Evolutionary conservation across 148 eudicot species (phyloP), one percentile per base, ranked within the genome.

Genomic region (Mesembryanthemum crystallinum): DNA sequence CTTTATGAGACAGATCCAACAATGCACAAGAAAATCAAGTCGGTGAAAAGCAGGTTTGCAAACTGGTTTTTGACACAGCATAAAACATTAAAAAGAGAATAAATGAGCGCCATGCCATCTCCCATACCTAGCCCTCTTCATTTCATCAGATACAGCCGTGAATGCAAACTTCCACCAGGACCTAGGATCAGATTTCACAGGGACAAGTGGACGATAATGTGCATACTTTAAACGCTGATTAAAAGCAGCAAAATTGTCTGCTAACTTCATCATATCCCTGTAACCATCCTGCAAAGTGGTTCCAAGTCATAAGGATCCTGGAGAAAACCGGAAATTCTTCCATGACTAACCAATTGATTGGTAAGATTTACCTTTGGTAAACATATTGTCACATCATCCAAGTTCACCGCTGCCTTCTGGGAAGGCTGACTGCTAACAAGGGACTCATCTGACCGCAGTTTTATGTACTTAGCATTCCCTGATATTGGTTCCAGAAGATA

Each of bases 131-230:
- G 94, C 89, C 86, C 87, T 92, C 89, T 92, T 92, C 67, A 85
- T 73, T 80, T 92, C 89, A 54, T 92, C 99, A 21, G 85, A 80
- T 42, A 88, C 84, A 80, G 87, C 89, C 76, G 74, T 92, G 76
- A 67, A 88, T 10, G 92, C 97, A 85, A 89, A 96, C 84, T 85
- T 92, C 99, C 97, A 96, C 99, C 99, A 96, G 60, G 93, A 85
- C 72, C 80, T 85, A 35, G 97, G 89, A 83, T 91, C 86, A 62
- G 88, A 80, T 82, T 87, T 91, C 73, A 91, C 93, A 14, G 95
- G 52, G 55, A 88, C 87, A 79, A 55, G 83, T 47, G 98, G 99
- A 23, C 95, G 96, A 71, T 79, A 87, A 79, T 92, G 99, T 55
- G 98, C 97, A 87, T 87, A 89, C 79, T 89, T 87, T 63, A 92